Evolutionary conservation across 257 asterid species (phyloP).

Genomic region (Osmanthus fragrans): DNA sequence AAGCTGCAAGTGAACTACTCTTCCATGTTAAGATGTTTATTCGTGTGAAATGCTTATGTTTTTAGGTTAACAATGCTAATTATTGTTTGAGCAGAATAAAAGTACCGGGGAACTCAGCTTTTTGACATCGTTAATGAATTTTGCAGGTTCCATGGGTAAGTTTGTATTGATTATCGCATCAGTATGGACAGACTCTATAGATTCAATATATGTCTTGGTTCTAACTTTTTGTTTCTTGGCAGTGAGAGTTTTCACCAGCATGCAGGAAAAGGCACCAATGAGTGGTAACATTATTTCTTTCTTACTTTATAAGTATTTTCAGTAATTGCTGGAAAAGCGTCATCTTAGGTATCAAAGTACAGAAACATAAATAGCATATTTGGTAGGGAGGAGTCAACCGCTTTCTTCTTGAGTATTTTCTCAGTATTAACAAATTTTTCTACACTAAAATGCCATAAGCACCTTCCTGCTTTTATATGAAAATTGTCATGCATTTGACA

Average conservation of each 20-base stretch:
- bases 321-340: conserved; percentile 5
- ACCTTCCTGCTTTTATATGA: background rate
- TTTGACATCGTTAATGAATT: conserved; percentile 86
- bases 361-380: background rate
- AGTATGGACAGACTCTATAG: background rate
- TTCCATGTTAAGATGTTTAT: background rate
- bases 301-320: background rate
- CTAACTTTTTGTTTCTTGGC: conserved; percentile 33
- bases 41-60: background rate
- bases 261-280: conserved; percentile 88
- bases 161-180: too few relatives aligned
- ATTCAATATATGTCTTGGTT: conserved; percentile 7
- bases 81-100: conserved; percentile 62
- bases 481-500: background rate
- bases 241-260: conserved; percentile 94
- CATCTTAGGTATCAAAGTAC: background rate
- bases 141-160: conserved; percentile 81
- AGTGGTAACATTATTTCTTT: conserved; percentile 58
- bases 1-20: background rate
- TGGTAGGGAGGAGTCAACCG: background rate
- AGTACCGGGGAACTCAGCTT: conserved; percentile 98
- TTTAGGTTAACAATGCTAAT: conserved; percentile 19
- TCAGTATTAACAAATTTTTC: too few relatives aligned
- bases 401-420: too few relatives aligned
- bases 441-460: background rate